These are phyloP conservation scores for Annulohypoxylon bovei DNA, from an alignment of 495 filamentous ascomycete genomes.

Conservation along the genomic window DNA sequence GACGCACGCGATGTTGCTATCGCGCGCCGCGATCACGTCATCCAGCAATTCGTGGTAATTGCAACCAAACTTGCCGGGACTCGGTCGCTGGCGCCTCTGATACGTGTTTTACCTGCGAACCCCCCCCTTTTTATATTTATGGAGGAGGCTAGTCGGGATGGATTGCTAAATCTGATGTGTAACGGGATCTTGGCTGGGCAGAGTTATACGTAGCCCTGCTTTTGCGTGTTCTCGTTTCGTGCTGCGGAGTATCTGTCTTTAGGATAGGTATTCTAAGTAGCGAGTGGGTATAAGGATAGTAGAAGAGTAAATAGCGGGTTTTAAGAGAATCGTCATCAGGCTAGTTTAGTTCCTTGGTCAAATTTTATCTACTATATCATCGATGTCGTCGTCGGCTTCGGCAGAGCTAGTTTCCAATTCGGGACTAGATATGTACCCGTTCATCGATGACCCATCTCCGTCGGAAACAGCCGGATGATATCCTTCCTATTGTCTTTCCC, in stretches of 20 bases:
- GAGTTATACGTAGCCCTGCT: background rate
- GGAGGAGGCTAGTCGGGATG: background rate
- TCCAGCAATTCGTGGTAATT: conserved; percentile 29
- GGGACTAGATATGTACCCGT: conserved; percentile 11
- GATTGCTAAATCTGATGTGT: conserved; percentile 23
- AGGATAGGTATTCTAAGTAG: background rate
- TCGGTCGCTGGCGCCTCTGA: conserved; percentile 17
- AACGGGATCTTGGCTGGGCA: conserved; percentile 22
- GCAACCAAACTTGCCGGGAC: conserved; percentile 22
- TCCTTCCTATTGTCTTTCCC: too few species aligned
- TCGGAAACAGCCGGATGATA: conserved; percentile 14
- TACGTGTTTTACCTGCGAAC: background rate
- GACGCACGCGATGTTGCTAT: conserved; percentile 43
- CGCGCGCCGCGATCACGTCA: conserved; percentile 47
- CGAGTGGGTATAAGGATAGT: background rate
- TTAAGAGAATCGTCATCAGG: background rate
- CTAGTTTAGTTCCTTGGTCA: too few species aligned
- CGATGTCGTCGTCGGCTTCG: conserved; percentile 3
- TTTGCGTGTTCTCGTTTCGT: background rate
- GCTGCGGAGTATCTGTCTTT: background rate
- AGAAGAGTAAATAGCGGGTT: background rate
- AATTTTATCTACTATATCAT: background rate
- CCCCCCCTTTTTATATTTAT: background rate
- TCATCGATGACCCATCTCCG: conserved; percentile 5
- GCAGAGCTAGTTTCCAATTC: background rate